A percentile compares a stretch with the other conserved stretches of the same genome.
Conservation (phyloP, 305 asterid genomes). For the Andrographis paniculata region DNA sequence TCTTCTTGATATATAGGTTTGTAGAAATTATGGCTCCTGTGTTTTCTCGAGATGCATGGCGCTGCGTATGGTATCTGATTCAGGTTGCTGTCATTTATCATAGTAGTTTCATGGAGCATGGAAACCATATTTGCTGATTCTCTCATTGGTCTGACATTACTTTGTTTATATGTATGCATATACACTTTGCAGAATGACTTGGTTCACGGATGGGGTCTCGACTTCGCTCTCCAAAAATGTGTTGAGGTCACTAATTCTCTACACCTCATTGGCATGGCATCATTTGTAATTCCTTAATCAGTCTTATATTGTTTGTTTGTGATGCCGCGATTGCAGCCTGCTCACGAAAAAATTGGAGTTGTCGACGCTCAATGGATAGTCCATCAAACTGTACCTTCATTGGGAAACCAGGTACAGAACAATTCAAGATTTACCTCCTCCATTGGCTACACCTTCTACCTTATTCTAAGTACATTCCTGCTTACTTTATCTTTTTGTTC, state of each 20-base stretch:
- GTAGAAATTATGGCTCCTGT: slow-evolving; percentile 77
- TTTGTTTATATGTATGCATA: background rate
- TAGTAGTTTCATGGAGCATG: background rate
- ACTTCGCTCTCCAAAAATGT: slow-evolving; percentile 44
- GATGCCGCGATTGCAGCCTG: slow-evolving; percentile 30
- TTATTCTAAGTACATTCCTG: background rate
- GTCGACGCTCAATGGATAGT: slow-evolving; percentile 58
- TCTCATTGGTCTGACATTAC: background rate
- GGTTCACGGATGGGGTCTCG: slow-evolving; percentile 22
- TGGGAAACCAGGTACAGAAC: slow-evolving; percentile 41
- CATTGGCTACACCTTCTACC: background rate
- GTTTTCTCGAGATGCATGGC: slow-evolving; percentile 75
- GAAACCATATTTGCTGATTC: background rate
- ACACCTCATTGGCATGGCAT: background rate
- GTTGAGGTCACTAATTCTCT: slow-evolving; percentile 29
- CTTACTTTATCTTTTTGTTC: background rate
- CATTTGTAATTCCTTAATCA: slow-evolving; percentile 1
- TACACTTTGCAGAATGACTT: slow-evolving; percentile 31
- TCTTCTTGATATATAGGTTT: slow-evolving; percentile 37
- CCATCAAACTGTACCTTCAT: slow-evolving; percentile 43
- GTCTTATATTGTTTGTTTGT: too few species aligned
- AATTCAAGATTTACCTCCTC: too few species aligned
- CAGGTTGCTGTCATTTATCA: slow-evolving; percentile 20
- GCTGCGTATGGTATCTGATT: slow-evolving; percentile 41
- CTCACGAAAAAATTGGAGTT: slow-evolving; percentile 55